Evolutionary conservation across 2,329 filamentous ascomycete genomes (phyloP), one percentile per base, ranked within the genome.

Genomic region (Gaeumannomyces tritici): DNA sequence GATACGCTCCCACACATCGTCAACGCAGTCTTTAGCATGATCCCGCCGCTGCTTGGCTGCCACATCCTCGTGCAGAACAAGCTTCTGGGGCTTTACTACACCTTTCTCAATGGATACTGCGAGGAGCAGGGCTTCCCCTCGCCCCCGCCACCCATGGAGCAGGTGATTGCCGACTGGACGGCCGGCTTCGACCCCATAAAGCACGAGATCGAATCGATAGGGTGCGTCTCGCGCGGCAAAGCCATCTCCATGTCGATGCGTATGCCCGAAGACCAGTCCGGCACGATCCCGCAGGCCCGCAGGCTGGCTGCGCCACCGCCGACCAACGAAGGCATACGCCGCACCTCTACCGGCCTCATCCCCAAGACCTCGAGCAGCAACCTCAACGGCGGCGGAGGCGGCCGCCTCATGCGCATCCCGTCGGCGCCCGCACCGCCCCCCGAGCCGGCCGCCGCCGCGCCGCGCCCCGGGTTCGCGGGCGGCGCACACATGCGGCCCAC

Each of bases 41-140:
- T 93, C 15, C 89, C 90, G 31, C 84, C 86, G 61, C 78, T 96
- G 26, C 80, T 93, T 13, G 81, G 82, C 55, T 81, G 83, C 47
- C 88, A 93, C 69, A 85, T 93, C 57, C 80, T 89, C 70, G 86
- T 92, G 31, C 90, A 93, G 73, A 92, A 92, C 71, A 84, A 86
- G 58, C 78, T 95, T 61, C 83, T 95, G 6, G 90, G 86, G 0
- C 81, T 92, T 65, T 86, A 91, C 67, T 95, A 95, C 74, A 95
- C 90, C 1, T 80, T 86, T 5, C 76, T 93, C 8, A 86, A 92
- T 71, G 85, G 83, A 63, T 95, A 89, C 73, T 91, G 88, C 67
- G 80, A 86, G 67, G 83, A 88, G 33, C 80, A 86, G 67, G 79
- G 83, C 6, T 88, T 92, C 68, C 88, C 88, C 0, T 88, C 87